Percentiles rank a stretch among this genome's conserved stretches.
phyloP scores from a whole-genome alignment of 257 asterid species.

The Gentiana dahurica region DNA sequence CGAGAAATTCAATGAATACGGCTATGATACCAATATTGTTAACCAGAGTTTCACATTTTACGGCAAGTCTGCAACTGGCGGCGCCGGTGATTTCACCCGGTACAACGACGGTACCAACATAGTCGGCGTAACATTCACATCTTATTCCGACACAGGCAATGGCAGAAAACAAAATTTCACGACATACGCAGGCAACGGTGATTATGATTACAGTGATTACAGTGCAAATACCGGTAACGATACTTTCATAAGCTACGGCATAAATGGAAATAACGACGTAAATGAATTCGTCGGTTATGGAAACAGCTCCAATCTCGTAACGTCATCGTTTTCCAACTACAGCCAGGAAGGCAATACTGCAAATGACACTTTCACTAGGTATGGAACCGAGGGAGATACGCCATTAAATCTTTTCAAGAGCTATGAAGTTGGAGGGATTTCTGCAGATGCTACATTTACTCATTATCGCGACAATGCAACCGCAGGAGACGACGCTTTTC shows the following conservation, averaged over 20 bases:
- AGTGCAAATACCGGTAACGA: constrained; percentile 52
- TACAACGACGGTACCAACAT: constrained; percentile 28
- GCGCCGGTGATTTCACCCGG: constrained; percentile 40
- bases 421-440: constrained; percentile 51
- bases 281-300: constrained; percentile 55
- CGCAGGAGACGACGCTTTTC: constrained; percentile 64
- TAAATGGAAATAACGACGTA: constrained; percentile 56
- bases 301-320: constrained; percentile 41
- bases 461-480: constrained; percentile 58
- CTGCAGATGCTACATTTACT: constrained; percentile 41
- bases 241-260: constrained; percentile 53
- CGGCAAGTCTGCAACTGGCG: constrained; percentile 55
- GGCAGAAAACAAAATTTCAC: constrained; percentile 49
- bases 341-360: constrained; percentile 43
- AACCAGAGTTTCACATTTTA: constrained; percentile 65
- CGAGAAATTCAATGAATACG: constrained; percentile 50
- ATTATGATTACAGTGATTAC: not conserved
- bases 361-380: constrained; percentile 46
- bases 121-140: constrained; percentile 43
- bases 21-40: constrained; percentile 27
- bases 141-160: constrained; percentile 51
- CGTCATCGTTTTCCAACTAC: constrained; percentile 52
- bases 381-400: constrained; percentile 37
- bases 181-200: constrained; percentile 15
- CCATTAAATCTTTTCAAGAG: constrained; percentile 50